These are phyloP conservation scores for Salix dunnii DNA, from an alignment of 345 rosid species.

Conservation along the genomic window DNA sequence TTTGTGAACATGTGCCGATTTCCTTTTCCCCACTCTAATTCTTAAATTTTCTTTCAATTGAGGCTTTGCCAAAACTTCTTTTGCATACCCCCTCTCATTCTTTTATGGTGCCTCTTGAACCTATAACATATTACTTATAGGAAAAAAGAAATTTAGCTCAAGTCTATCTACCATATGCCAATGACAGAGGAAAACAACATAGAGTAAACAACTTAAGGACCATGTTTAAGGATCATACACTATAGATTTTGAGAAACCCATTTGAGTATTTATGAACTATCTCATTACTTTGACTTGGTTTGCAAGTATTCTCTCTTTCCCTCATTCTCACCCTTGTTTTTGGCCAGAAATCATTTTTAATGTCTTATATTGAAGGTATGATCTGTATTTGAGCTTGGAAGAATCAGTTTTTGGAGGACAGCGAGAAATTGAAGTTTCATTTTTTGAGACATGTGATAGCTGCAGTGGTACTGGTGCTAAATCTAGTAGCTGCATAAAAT, in stretches of 20 bases:
- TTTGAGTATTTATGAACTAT: background rate
- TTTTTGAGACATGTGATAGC: slow-evolving; percentile 58
- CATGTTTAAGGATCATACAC: background rate
- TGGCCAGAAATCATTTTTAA: background rate
- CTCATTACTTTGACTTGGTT: background rate
- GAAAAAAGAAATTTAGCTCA: background rate
- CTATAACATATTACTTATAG: background rate
- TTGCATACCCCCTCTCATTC: background rate
- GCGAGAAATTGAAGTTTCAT: slow-evolving; percentile 59
- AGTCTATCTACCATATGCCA: background rate
- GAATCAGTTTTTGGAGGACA: slow-evolving; percentile 83
- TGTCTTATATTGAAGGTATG: slow-evolving; percentile 44
- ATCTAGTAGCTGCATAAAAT: slow-evolving; percentile 49
- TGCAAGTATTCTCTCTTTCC: background rate
- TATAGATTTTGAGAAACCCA: background rate
- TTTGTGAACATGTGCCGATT: too few species aligned
- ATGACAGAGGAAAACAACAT: background rate
- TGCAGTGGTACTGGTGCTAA: slow-evolving; percentile 90
- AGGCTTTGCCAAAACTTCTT: background rate
- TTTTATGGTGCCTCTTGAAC: background rate
- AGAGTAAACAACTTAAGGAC: background rate
- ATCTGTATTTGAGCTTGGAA: slow-evolving; percentile 74
- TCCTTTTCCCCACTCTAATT: background rate
- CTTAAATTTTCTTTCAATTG: background rate
- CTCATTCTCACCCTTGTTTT: background rate